Percentiles rank a stretch among this genome's conserved stretches.
Evolutionary conservation across 1,284 basidiomycete species (phyloP).

Genomic region (Moniliophthora roreri): DNA sequence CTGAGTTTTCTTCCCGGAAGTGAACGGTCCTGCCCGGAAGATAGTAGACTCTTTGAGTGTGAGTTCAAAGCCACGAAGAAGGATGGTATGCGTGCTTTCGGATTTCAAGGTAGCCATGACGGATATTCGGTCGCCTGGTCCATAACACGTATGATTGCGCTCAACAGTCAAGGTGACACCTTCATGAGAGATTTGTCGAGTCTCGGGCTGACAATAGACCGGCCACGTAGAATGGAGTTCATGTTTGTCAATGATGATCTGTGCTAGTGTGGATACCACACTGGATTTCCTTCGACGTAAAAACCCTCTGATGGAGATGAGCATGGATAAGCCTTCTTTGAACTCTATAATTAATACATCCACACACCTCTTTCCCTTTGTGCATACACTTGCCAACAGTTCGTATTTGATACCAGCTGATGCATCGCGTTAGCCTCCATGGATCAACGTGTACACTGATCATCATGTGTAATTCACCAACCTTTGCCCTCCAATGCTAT

Average conservation of each 20-base stretch:
- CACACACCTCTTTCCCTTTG: constrained; percentile 76
- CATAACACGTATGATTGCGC: constrained; percentile 74
- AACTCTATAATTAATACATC: not conserved
- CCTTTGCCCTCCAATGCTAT: constrained; percentile 74
- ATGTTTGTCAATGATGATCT: constrained; percentile 84
- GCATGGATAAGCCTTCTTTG: not conserved
- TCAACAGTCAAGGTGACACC: constrained; percentile 76
- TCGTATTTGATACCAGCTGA: constrained; percentile 82
- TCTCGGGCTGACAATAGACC: constrained; percentile 77
- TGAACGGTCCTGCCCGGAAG: constrained; percentile 58
- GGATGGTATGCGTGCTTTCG: constrained; percentile 59
- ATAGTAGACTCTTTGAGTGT: constrained; percentile 73
- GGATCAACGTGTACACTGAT: constrained; percentile 12
- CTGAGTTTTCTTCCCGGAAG: constrained; percentile 51
- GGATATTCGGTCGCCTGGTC: constrained; percentile 78
- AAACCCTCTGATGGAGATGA: constrained; percentile 52
- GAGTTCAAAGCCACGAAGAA: constrained; percentile 80
- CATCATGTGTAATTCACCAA: constrained; percentile 26
- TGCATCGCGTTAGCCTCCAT: not conserved
- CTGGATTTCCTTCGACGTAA: constrained; percentile 70
- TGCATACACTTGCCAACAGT: constrained; percentile 79
- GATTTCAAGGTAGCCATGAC: constrained; percentile 72
- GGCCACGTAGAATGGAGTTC: constrained; percentile 91
- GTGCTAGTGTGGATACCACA: constrained; percentile 57
- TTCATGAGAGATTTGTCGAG: constrained; percentile 62